Conservation (phyloP, 2,329 filamentous ascomycete genomes). For the Aspergillus felis region DNA sequence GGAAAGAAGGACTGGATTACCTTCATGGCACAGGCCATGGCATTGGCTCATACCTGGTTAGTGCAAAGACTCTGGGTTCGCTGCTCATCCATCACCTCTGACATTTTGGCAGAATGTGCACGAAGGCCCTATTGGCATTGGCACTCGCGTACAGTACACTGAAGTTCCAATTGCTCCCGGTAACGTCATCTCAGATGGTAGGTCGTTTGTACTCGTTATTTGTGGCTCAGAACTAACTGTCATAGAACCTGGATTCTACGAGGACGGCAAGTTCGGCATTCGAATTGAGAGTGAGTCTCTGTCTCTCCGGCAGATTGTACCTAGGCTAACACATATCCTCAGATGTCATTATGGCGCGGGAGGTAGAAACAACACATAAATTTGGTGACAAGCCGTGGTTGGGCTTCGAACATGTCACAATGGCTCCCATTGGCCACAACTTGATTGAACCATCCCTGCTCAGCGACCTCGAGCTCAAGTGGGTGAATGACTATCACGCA, state of each 20-base stretch:
- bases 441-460: constrained; percentile 74
- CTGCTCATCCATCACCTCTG: constrained; percentile 7
- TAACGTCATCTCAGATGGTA: constrained; percentile 83
- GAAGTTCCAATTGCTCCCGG: constrained; percentile 87
- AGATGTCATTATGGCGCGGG: constrained; percentile 83
- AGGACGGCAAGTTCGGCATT: constrained; percentile 91
- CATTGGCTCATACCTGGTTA: constrained; percentile 77
- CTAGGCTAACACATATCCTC: constrained; percentile 6
- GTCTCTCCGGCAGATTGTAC: neutral
- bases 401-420: constrained; percentile 94
- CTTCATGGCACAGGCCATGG: constrained; percentile 95
- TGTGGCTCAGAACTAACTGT: constrained; percentile 8
- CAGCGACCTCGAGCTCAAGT: constrained; percentile 69
- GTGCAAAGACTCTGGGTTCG: neutral
- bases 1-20: constrained; percentile 91
- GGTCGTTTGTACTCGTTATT: constrained; percentile 2
- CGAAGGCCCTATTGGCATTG: constrained; percentile 94
- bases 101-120: constrained; percentile 67
- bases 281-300: constrained; percentile 71
- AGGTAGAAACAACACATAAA: constrained; percentile 78
- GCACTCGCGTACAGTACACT: constrained; percentile 83
- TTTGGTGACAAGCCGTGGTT: constrained; percentile 94
- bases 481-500: constrained; percentile 81
- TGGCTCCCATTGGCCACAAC: constrained; percentile 91
- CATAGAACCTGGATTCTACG: constrained; percentile 87